phyloP scores from a whole-genome alignment of 768 basidiomycete species.

The Pholiota molesta region DNA sequence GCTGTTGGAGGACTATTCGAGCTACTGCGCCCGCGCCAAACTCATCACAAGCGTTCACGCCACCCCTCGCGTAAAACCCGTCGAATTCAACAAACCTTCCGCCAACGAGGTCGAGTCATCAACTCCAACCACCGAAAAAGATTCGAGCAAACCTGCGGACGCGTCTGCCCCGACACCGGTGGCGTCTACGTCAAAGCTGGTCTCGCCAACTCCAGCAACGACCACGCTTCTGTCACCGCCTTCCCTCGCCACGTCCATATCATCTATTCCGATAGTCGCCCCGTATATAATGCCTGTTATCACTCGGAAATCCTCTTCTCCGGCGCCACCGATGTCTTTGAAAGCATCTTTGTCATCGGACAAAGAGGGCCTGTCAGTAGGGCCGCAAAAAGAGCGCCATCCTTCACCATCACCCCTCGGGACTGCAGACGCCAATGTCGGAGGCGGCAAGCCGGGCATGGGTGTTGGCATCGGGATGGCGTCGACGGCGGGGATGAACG shows the following conservation, averaged over 20 bases:
- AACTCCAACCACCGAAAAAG: constrained; percentile 14
- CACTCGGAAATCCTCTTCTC: constrained; percentile 48
- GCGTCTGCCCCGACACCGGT: constrained; percentile 8
- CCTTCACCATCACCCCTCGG: constrained; percentile 70
- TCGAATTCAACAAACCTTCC: constrained; percentile 64
- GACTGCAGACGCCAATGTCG: constrained; percentile 72
- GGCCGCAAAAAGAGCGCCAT: constrained; percentile 50
- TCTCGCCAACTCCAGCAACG: constrained; percentile 13
- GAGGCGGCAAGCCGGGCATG: constrained; percentile 34
- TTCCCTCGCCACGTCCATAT: constrained; percentile 18
- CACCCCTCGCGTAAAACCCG: constrained; percentile 72
- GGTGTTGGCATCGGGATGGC: constrained; percentile 38
- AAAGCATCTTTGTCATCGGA: constrained; percentile 41
- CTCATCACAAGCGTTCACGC: constrained; percentile 93
- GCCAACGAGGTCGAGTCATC: constrained; percentile 21
- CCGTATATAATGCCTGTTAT: constrained; percentile 45
- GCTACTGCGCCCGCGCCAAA: constrained; percentile 83
- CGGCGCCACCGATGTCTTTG: constrained; percentile 44
- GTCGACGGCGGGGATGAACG: constrained; percentile 30
- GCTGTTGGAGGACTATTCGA: constrained; percentile 85
- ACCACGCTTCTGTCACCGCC: constrained; percentile 24
- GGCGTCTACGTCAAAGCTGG: constrained; percentile 31
- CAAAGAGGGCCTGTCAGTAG: constrained; percentile 37
- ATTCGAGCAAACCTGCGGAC: background rate
- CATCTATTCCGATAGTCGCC: constrained; percentile 22